Percentiles rank a stretch among this genome's conserved stretches.
phyloP scores from a whole-genome alignment of 306 rosid species.

The Fagus crenata region DNA sequence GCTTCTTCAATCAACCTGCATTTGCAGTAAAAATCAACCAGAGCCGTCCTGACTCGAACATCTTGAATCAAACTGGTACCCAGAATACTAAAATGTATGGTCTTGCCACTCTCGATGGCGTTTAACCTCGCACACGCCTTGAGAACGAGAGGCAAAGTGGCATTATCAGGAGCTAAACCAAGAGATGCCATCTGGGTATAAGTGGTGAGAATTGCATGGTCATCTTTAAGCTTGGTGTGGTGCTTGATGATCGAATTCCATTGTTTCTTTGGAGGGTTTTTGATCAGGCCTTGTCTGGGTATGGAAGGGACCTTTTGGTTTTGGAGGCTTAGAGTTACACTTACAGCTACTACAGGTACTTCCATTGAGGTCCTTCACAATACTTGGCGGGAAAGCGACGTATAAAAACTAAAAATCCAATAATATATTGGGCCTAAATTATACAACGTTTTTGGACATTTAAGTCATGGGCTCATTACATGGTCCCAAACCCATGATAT shows the following conservation, averaged over 20 bases:
- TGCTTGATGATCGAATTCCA: constrained; percentile 47
- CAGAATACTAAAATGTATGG: constrained; percentile 33
- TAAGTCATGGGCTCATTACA: too few species aligned
- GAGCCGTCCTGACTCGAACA: constrained; percentile 47
- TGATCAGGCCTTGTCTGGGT: not conserved
- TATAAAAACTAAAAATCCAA: too few species aligned
- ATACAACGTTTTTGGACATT: too few species aligned
- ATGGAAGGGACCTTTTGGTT: constrained; percentile 18
- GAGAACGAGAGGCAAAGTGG: constrained; percentile 45
- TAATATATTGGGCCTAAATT: too few species aligned
- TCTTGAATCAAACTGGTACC: constrained; percentile 26
- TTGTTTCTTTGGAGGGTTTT: not conserved
- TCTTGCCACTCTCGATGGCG: constrained; percentile 37
- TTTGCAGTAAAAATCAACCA: constrained; percentile 47
- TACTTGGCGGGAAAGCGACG: too few species aligned
- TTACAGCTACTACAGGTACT: not conserved
- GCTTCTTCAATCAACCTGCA: constrained; percentile 43
- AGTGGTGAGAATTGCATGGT: constrained; percentile 43
- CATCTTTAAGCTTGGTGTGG: constrained; percentile 43
- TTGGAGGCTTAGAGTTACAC: constrained; percentile 12
- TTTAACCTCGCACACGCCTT: constrained; percentile 46
- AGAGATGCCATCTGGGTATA: constrained; percentile 48
- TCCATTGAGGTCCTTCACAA: constrained; percentile 13
- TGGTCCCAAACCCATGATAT: too few species aligned
- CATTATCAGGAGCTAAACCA: constrained; percentile 29